Percentiles rank a stretch among this genome's conserved stretches.
phyloP scores from a whole-genome alignment of 2,329 filamentous ascomycete genomes.

The Ascocoryne sarcoides region DNA sequence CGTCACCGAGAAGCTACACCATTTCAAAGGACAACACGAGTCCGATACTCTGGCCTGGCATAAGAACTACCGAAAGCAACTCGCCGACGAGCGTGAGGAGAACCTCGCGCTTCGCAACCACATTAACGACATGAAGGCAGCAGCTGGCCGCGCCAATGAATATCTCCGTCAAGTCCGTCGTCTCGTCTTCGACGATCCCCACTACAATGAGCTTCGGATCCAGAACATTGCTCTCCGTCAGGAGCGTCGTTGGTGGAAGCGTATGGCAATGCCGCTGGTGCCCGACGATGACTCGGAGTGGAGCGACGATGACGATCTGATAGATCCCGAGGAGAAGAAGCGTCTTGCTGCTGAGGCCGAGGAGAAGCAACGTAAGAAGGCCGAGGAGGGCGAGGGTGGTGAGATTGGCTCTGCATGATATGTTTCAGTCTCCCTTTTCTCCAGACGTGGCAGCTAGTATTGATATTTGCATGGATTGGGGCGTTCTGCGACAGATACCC shows the following conservation, averaged over 20 bases:
- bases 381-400: constrained; percentile 12
- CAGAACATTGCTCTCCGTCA: constrained; percentile 45
- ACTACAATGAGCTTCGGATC: constrained; percentile 44
- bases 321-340: constrained; percentile 52
- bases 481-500: too few species aligned
- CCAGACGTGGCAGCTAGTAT: too few species aligned
- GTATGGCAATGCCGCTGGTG: constrained; percentile 54
- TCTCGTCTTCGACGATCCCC: constrained; percentile 46
- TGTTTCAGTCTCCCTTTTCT: too few species aligned
- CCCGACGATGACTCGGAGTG: constrained; percentile 48
- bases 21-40: constrained; percentile 56
- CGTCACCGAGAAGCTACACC: constrained; percentile 56
- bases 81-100: constrained; percentile 56
- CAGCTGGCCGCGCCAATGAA: constrained; percentile 50
- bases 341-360: constrained; percentile 26
- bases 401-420: too few species aligned
- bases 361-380: constrained; percentile 21
- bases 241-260: constrained; percentile 58
- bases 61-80: constrained; percentile 54
- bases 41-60: constrained; percentile 56
- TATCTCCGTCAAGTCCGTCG: constrained; percentile 47
- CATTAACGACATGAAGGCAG: constrained; percentile 58
- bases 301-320: constrained; percentile 56
- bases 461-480: too few species aligned
- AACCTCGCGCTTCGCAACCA: constrained; percentile 55